Evolutionary conservation across 371 early-diverging fungal species (phyloP).

Genomic region (Rhizopus arrhizus): DNA sequence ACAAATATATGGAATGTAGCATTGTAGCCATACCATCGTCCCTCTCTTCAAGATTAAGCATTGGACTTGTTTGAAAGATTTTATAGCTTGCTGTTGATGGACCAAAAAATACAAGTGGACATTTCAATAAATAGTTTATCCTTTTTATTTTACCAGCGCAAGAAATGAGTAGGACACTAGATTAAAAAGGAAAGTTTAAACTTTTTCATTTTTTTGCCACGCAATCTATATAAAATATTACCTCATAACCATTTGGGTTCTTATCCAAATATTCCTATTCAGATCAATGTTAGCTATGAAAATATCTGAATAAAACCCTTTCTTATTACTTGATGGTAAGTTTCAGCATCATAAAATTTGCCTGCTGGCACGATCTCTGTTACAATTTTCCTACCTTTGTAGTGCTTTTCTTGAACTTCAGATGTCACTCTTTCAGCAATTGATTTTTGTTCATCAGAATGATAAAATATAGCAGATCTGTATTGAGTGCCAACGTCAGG

Average conservation of each 20-base stretch:
- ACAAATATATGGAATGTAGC: too few relatives aligned
- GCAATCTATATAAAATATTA: slow-evolving; percentile 12
- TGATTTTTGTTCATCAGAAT: slow-evolving; percentile 68
- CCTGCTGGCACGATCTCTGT: slow-evolving; percentile 76
- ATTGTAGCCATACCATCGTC: too few relatives aligned
- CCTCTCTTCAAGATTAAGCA: too few relatives aligned
- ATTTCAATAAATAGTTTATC: too few relatives aligned
- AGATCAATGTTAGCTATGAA: not conserved
- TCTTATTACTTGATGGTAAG: slow-evolving; percentile 73
- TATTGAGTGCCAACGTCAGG: slow-evolving; percentile 48
- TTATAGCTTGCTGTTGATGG: too few relatives aligned
- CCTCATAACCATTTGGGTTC: slow-evolving; percentile 48
- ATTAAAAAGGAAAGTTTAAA: too few relatives aligned
- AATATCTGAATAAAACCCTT: not conserved
- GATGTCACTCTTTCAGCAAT: slow-evolving; percentile 73
- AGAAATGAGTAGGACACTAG: slow-evolving; percentile 36
- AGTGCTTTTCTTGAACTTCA: slow-evolving; percentile 61
- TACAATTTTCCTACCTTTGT: slow-evolving; percentile 61
- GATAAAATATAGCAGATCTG: slow-evolving; percentile 85
- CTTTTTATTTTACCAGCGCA: slow-evolving; percentile 27
- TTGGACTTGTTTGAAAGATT: too few relatives aligned
- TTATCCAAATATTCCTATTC: slow-evolving; percentile 40
- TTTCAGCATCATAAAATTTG: slow-evolving; percentile 86
- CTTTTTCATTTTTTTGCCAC: too few relatives aligned
- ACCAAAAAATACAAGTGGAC: not conserved